Base-by-base conservation (phyloP, 768 basidiomycete species). In the Leucocoprinus sp. region DNA sequence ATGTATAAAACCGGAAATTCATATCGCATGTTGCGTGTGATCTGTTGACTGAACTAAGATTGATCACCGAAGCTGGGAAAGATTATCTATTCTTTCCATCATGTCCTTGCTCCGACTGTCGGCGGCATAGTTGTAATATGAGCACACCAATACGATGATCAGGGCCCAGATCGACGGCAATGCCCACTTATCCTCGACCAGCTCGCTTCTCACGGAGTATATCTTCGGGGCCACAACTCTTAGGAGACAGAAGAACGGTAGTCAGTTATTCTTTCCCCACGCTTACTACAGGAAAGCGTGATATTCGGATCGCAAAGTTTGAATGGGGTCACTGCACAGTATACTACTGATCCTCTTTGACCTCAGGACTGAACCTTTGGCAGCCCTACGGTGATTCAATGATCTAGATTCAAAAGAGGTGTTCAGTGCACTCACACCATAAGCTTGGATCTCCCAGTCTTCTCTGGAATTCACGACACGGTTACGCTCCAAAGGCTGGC, bases 181-280 rank as follows among this genome's bases (percentile, higher is more conserved):
- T 18, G 34, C 21, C n/a, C 26, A 27, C 26, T 24, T 21, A 40
- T 21, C 39, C 29, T 21, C 46, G 42, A 48, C 46, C 39, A 35
- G 46, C 36, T 48, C 46, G 34, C 39, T 42, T 48, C 45, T 45
- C n/a, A n/a, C n/a, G n/a, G n/a, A n/a, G n/a, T n/a, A n/a, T n/a
- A n/a, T n/a, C n/a, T n/a, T n/a, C n/a, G n/a, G n/a, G n/a, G n/a
- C n/a, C n/a, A n/a, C n/a, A n/a, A n/a, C n/a, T n/a, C n/a, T n/a
- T n/a, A n/a, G n/a, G n/a, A n/a, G n/a, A n/a, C n/a, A n/a, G n/a
- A n/a, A n/a, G n/a, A n/a, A n/a, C n/a, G n/a, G n/a, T n/a, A n/a
- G n/a, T n/a, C n/a, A n/a, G n/a, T n/a, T n/a, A n/a, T n/a, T n/a
- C n/a, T n/a, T n/a, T n/a, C n/a, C n/a, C n/a, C n/a, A n/a, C n/a